These are phyloP conservation scores for Penicillium ucsense DNA, from an alignment of 495 filamentous ascomycete species.

Conservation along the genomic window DNA sequence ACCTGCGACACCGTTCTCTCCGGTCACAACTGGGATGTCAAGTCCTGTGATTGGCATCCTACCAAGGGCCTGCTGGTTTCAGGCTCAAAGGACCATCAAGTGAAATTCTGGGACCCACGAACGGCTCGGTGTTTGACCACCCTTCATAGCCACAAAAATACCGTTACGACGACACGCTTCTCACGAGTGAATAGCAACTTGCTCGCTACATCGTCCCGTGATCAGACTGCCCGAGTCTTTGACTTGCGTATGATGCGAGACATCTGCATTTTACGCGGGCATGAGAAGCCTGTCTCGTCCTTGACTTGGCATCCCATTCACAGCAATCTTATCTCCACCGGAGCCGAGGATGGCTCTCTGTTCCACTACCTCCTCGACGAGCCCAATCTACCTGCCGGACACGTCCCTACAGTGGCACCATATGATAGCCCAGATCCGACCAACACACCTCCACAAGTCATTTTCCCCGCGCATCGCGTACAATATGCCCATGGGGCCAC, in stretches of 20 bases:
- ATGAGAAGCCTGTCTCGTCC: constrained; percentile 92
- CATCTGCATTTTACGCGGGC: constrained; percentile 78
- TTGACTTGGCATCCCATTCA: constrained; percentile 92
- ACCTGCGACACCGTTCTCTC: constrained; percentile 68
- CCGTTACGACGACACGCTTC: constrained; percentile 80
- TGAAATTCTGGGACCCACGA: constrained; percentile 96
- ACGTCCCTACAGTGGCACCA: constrained; percentile 56
- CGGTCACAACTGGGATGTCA: constrained; percentile 94
- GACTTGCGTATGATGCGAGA: constrained; percentile 98
- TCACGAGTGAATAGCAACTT: constrained; percentile 73
- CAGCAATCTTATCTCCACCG: constrained; percentile 77
- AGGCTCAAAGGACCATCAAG: constrained; percentile 91
- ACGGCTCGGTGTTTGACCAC: constrained; percentile 85
- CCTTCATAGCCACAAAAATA: constrained; percentile 95
- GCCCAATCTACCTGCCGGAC: constrained; percentile 67
- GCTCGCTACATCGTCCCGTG: constrained; percentile 83
- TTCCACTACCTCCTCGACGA: constrained; percentile 92
- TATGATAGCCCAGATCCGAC: constrained; percentile 74
- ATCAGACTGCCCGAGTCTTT: constrained; percentile 84
- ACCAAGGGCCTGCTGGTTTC: constrained; percentile 90
- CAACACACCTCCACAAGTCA: constrained; percentile 70
- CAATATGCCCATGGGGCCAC: constrained; percentile 84
- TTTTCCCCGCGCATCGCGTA: constrained; percentile 78
- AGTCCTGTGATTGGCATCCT: constrained; percentile 95
- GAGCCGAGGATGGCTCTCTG: constrained; percentile 77